These are phyloP conservation scores for Stephania yunnanensis DNA, from an alignment of 164 flowering plant species.

Conservation along the genomic window DNA sequence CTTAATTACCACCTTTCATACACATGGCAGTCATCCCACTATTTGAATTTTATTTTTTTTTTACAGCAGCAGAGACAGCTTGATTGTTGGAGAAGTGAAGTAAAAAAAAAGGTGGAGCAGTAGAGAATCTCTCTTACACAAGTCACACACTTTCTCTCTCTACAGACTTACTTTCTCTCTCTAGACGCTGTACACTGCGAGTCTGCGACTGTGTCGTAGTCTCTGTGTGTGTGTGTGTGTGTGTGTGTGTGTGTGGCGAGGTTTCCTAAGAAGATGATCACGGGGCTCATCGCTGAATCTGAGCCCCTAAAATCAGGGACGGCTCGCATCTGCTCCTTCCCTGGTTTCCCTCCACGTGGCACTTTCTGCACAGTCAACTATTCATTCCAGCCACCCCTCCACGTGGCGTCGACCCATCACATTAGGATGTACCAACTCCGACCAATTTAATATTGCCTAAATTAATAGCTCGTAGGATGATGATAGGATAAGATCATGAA, in stretches of 20 bases:
- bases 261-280: neutral
- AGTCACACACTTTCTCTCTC: too few species aligned
- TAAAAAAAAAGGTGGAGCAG: neutral
- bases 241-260: neutral
- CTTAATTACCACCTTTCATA: too few species aligned
- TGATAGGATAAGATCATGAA: too few species aligned
- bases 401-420: neutral
- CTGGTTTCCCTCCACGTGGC: constrained; percentile 1
- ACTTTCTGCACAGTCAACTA: neutral
- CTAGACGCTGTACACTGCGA: neutral
- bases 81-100: neutral
- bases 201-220: too few species aligned
- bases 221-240: neutral
- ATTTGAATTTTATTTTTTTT: neutral
- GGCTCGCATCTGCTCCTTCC: neutral
- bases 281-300: neutral
- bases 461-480: neutral
- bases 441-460: neutral
- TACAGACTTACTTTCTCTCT: neutral
- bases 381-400: neutral
- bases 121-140: neutral
- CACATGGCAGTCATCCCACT: too few species aligned
- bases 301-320: constrained; percentile 3
- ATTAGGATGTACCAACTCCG: neutral
- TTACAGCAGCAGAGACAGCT: neutral